Base-by-base conservation (phyloP, 2,329 filamentous ascomycete species). In the Phaeosphaeria sp. region DNA sequence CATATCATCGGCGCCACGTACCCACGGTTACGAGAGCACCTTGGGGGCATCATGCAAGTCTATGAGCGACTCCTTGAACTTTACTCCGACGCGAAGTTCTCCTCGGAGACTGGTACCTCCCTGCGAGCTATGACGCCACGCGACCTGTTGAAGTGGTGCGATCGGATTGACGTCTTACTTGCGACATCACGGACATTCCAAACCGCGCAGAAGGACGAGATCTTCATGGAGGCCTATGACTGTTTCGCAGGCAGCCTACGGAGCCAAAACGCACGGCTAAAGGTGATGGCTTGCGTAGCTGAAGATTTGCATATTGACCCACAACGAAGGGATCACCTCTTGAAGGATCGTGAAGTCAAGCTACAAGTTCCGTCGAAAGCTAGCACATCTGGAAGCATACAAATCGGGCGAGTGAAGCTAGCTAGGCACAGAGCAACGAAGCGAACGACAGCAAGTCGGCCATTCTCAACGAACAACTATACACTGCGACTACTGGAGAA, bases 201-300 rank as follows among this genome's bases (percentile, higher is more conserved):
- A 22, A 87, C 88, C 11, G 83, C 86, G 20, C 91, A 95, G 73
- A 83, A 89, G 63, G 90, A 97, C 69, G 88, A 90, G 68, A 96
- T 98, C 77, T 97, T 97, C 70, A 86, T 97, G 80, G 95, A 99
- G 73, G 91, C 93, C 0, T 84, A 95, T 51, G 95, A 99, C 76
- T 96, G 93, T 72, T 98, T 99, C 75, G 89, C 92, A 43, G 91
- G 91, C 53, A 92, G 90, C 72, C 82, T 95, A 46, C 89, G 90
- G 9, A 89, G 89, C 55, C 83, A 84, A 27, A 82, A 85, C 13
- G 80, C 88, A 27, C 87, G 88, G 49, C 79, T 81, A 47, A 78
- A 81, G 4, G 80, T 96, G 30, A 86, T 90, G 44, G 81, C 84
- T 48, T 86, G 85, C 45, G 92, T 98, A 59, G 93, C 93, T 0